Evolutionary conservation across 2,329 filamentous ascomycete species (phyloP), one percentile per base, ranked within the genome.

Genomic region (Beauveria pseudobassiana): DNA sequence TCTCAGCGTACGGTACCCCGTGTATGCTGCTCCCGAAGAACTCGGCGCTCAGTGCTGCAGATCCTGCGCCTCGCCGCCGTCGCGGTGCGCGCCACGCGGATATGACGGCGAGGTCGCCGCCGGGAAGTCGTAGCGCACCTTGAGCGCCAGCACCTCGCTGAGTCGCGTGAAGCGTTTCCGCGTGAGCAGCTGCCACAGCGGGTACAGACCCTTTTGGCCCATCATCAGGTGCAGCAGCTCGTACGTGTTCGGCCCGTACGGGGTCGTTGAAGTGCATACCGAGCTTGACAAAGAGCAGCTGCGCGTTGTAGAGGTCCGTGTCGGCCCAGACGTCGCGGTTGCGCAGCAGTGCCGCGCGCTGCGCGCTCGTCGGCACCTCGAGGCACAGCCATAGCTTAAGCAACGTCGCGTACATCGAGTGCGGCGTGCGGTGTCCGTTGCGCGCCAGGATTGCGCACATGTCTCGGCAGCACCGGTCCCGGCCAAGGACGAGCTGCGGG

Each of bases 311-410:
- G 10, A 95, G 71, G 68, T 90, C 85, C 4, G 70, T 63, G 62
- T 87, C 76, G 10, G 79, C 75, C 80, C 88, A 88, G 53, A 87
- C 76, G 0, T 68, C 65, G 10, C 59, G 58, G 70, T 84, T 84
- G 34, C 76, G 76, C 5, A 91, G 71, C 6, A 87, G 75, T 1
- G 75, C 76, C 6, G 79, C 72, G 1, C 90, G 84, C 16, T 81
- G 75, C 0, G 65, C 67, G 55, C 80, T 87, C 16, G 83, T 85
- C 0, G 82, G 75, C 4, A 87, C 75, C 68, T 92, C 89, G 77
- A 91, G 85, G 40, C 90, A 69, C 57, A 89, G 80, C 91, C 91
- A 95, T 20, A 91, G 76, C 69, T 89, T 89, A 67, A 84, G 78
- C 51, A 89, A 73, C 1, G 79, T 78, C 12, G 68, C 56, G 55